Base-by-base conservation (phyloP, 768 basidiomycete species). In the Collybiopsis luxurians region DNA sequence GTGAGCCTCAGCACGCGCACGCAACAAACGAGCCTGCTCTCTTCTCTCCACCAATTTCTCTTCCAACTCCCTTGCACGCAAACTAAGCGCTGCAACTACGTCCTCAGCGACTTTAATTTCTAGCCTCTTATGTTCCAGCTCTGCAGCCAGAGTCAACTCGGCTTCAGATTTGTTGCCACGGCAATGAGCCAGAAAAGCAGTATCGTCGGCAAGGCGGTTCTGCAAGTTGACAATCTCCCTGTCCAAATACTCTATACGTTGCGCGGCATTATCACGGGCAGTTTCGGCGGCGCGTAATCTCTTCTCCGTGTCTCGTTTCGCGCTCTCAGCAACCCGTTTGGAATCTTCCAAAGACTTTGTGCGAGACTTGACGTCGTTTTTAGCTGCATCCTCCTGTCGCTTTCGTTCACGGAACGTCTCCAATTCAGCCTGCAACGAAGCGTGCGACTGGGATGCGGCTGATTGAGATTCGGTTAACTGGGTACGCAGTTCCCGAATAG, bases 321-420 rank as follows among this genome's bases (percentile, higher is more conserved):
- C 71, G 50, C 82, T 77, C 71, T 99, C 97, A 11, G 94, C 92
- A 27, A 76, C 76, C 30, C 96, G 86, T 71, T 88, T 90, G 53
- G 84, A 75, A 68, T 99, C 96, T 62, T 99, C 96, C 2, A 98
- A 75, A 2, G 77, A 69, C 72, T 95, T 96, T 47, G 90, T 90
- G 48, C 87, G 86, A n/a, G 80, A 70, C 70, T 93, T 95, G 55
- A 91, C 74, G 66, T 97, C 95, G 23, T 80, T 71, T 51, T 91
- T 83, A 23, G 82, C 80, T 2, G 77, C 76, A 63, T 99, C 96
- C 67, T 98, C 96, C 60, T 87, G 82, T 39, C 87, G 88, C 69
- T 91, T 94, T 58, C 80, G 77, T 46, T 80, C 81, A 26, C 94
- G 84, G 49, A 87, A 82, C 17, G 82, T 78, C 38, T 88, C 86